Base-by-base conservation (phyloP, 2,329 filamentous ascomycete genomes). In the Calonectria henricotiae region DNA sequence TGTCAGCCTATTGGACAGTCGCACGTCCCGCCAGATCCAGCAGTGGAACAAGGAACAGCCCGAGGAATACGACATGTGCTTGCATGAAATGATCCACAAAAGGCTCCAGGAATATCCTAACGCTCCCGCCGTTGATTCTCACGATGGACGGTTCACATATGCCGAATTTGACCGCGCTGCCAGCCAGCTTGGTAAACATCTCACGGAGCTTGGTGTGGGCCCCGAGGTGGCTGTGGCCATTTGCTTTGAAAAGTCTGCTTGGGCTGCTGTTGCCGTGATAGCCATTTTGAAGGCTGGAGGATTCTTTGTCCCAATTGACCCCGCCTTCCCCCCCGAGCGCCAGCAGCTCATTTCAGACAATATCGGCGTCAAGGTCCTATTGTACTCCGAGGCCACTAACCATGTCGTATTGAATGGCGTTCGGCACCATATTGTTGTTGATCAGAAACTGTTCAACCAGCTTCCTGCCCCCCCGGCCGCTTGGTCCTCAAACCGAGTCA, bases 241-340 rank as follows among this genome's bases (percentile, higher is more conserved):
- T 58, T 58, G 51, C 32, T 58, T 58, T 11, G 51, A 58, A 23
- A 58, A 58, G 51, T 58, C 51, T 39, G 51, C 51, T 6, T 58
- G 51, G 51, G 51, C 51, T 23, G 23, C 37, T n/a, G 23, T 58
- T 39, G 35, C 51, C 3, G 37, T 58, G n/a, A 58, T 58, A 15
- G 51, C 51, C 5, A 37, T 58, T 11, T 30, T 58, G 12, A 58
- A 58, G 8, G 51, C 51, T 17, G 51, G 51, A 25, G 51, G 51
- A 12, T 39, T 58, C 32, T 58, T 58, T 27, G 51, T 58, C 0
- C 51, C 51, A 17, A 58, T 58, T 27, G 51, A 58, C n/a, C 51
- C 51, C 12, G 51, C 51, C 9, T 58, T 39, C n/a, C 51, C 51
- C 12, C 51, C 51, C 1, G 51, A 58, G 20, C 51, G 51, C 7